These are phyloP conservation scores for Aspergillus chevalieri DNA, from an alignment of 2,329 filamentous ascomycete genomes.

Conservation along the genomic window DNA sequence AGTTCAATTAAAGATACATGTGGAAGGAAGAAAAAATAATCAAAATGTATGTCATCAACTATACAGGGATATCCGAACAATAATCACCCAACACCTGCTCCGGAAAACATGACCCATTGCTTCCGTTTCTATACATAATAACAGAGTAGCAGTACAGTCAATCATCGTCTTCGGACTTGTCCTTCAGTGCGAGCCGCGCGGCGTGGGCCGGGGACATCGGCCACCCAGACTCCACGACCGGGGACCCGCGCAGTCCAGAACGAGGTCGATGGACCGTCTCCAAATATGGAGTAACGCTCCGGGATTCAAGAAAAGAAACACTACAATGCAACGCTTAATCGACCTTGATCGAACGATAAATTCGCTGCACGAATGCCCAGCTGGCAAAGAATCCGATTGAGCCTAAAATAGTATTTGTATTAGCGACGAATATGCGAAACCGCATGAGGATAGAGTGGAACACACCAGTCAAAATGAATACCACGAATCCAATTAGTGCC, in stretches of 20 bases:
- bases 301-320: conserved; percentile 1
- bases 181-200: too few relatives aligned
- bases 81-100: background rate
- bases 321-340: conserved; percentile 51
- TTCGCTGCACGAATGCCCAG: conserved; percentile 89
- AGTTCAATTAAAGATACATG: too few relatives aligned
- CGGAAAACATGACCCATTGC: background rate
- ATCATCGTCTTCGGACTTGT: too few relatives aligned
- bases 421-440: background rate
- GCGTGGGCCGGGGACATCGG: background rate
- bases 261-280: background rate
- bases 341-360: conserved; percentile 97
- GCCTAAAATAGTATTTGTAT: conserved; percentile 47
- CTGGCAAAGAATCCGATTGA: conserved; percentile 93
- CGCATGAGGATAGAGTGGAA: conserved; percentile 11
- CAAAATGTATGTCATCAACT: background rate
- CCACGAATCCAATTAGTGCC: conserved; percentile 77
- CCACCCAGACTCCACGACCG: background rate
- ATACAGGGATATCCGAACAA: conserved; percentile 1
- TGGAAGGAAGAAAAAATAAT: conserved; percentile 9
- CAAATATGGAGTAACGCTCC: background rate
- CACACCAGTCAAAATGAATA: conserved; percentile 91
- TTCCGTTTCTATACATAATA: too few relatives aligned
- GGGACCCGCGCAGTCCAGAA: conserved; percentile 1
- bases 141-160: background rate